Evolutionary conservation across 306 rosid species (phyloP).

Genomic region (Medicago lupulina): DNA sequence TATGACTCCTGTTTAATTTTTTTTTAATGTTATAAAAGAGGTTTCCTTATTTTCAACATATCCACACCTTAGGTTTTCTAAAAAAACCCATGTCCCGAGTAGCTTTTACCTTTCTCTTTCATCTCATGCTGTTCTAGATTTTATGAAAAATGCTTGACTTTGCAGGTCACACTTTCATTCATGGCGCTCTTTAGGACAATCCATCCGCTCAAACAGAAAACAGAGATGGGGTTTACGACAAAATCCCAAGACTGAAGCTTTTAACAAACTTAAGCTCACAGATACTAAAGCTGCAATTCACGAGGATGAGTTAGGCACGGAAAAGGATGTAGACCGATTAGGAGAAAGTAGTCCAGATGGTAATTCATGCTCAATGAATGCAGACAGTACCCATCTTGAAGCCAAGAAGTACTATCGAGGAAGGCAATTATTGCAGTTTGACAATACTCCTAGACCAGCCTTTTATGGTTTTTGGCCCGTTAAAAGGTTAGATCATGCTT

Average conservation of each 20-base stretch:
- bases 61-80: background rate
- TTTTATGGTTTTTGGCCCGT: slow-evolving; percentile 85
- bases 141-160: slow-evolving; percentile 25
- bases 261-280: slow-evolving; percentile 83
- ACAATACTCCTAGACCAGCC: slow-evolving; percentile 87
- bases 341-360: slow-evolving; percentile 53
- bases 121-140: background rate
- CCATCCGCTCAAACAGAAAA: slow-evolving; percentile 61
- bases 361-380: slow-evolving; percentile 49
- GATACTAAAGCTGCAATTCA: slow-evolving; percentile 52
- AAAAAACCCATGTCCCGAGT: background rate
- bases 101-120: slow-evolving; percentile 15
- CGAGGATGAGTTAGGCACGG: slow-evolving; percentile 60
- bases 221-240: slow-evolving; percentile 82
- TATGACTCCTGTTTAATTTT: background rate
- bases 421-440: slow-evolving; percentile 85
- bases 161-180: slow-evolving; percentile 75
- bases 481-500: slow-evolving; percentile 64
- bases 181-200: slow-evolving; percentile 68
- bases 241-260: slow-evolving; percentile 64
- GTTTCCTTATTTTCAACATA: background rate
- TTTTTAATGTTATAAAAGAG: background rate
- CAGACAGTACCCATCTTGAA: slow-evolving; percentile 47
- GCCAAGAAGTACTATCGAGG: slow-evolving; percentile 51
- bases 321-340: slow-evolving; percentile 62